phyloP scores from a whole-genome alignment of 2,329 filamentous ascomycete species.

The Ceratocystis cubensis region DNA sequence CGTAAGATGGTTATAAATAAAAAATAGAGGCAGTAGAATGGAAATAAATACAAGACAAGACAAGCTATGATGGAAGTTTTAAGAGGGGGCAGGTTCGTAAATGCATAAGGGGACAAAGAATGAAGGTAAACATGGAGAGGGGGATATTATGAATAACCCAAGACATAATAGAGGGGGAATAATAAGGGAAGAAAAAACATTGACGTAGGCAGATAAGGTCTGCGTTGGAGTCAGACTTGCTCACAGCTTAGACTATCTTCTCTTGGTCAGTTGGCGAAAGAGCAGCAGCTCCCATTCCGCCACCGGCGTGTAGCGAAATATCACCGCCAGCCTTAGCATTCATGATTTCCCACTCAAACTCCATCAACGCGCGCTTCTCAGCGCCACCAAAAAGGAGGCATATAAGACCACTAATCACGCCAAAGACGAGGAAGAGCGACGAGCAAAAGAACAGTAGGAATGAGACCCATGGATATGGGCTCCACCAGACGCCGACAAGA shows the following conservation, averaged over 20 bases:
- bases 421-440: slow-evolving; percentile 62
- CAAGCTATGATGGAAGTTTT: background rate
- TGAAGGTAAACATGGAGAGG: background rate
- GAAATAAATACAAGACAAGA: background rate
- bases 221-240: no score
- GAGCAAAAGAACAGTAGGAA: slow-evolving; percentile 72
- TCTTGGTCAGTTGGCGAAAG: slow-evolving; percentile 11
- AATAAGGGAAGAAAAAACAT: background rate
- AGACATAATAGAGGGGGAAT: background rate
- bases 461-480: slow-evolving; percentile 58
- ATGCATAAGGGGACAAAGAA: background rate
- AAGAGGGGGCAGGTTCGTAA: background rate
- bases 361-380: slow-evolving; percentile 69
- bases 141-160: background rate
- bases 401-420: slow-evolving; percentile 73
- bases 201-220: no score
- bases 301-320: slow-evolving; percentile 17
- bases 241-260: slow-evolving; percentile 16
- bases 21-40: background rate
- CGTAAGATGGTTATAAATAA: background rate
- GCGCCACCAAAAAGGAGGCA: slow-evolving; percentile 74
- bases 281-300: background rate
- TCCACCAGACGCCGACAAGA: slow-evolving; percentile 77
- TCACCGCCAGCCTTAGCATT: slow-evolving; percentile 43
- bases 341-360: slow-evolving; percentile 87